Conservation (phyloP, 2,329 filamentous ascomycete species). For the Rutstroemia sp. region DNA sequence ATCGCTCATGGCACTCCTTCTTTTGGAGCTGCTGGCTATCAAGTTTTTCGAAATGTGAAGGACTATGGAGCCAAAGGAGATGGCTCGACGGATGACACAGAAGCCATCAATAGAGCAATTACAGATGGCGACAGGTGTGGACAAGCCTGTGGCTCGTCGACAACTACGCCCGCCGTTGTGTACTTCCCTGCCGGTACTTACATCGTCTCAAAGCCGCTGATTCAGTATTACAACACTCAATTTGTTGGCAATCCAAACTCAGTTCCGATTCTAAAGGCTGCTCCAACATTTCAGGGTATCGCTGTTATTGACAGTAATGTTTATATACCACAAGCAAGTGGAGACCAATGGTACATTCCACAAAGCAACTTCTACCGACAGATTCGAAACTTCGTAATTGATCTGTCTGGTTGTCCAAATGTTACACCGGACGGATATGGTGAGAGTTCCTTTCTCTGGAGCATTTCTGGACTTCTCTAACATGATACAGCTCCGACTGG, state of each 20-base stretch:
- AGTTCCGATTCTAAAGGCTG: slow-evolving; percentile 67
- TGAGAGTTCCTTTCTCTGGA: too few relatives aligned
- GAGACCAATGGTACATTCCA: slow-evolving; percentile 27
- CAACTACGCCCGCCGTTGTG: slow-evolving; percentile 36
- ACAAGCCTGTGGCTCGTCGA: slow-evolving; percentile 31
- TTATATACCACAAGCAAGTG: slow-evolving; percentile 41
- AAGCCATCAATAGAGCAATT: slow-evolving; percentile 61
- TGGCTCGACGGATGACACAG: slow-evolving; percentile 14
- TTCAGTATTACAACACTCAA: slow-evolving; percentile 22
- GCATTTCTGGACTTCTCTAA: too few relatives aligned
- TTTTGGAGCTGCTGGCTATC: too few relatives aligned
- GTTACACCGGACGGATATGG: too few relatives aligned
- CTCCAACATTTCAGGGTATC: slow-evolving; percentile 62
- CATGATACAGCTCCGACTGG: slow-evolving; percentile 31
- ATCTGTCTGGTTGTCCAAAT: slow-evolving; percentile 31
- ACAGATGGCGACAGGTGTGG: slow-evolving; percentile 12
- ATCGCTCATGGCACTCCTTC: too few relatives aligned
- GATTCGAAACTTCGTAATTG: slow-evolving; percentile 56
- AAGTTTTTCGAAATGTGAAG: too few relatives aligned
- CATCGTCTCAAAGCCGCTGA: slow-evolving; percentile 19
- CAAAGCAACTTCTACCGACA: slow-evolving; percentile 53
- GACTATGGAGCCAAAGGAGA: slow-evolving; percentile 12
- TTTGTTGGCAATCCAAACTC: slow-evolving; percentile 24
- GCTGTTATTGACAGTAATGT: slow-evolving; percentile 70
- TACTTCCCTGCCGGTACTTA: slow-evolving; percentile 15